A percentile compares a stretch with the other conserved stretches of the same genome.
Evolutionary conservation across 495 filamentous ascomycete genomes (phyloP).

Genomic region (Extremus antarcticus): DNA sequence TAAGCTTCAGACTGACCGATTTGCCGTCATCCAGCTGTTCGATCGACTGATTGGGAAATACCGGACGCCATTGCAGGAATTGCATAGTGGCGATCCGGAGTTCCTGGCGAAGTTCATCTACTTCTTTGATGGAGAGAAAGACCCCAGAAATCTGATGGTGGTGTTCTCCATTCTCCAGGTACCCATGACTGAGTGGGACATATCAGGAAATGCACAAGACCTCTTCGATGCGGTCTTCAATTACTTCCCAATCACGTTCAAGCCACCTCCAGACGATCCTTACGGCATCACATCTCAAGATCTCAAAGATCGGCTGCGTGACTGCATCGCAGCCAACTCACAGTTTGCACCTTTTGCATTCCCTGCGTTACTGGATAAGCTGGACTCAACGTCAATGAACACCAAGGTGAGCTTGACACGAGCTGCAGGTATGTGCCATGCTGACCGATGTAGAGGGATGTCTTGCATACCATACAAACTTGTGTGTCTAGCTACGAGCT

Average conservation of each 20-base stretch:
- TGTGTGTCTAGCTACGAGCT: slow-evolving; percentile 52
- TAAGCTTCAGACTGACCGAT: slow-evolving; percentile 52
- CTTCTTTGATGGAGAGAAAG: slow-evolving; percentile 65
- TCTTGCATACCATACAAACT: slow-evolving; percentile 52
- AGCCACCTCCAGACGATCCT: slow-evolving; percentile 63
- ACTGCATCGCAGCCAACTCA: slow-evolving; percentile 58
- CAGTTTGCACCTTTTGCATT: slow-evolving; percentile 60
- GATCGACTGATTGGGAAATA: slow-evolving; percentile 56
- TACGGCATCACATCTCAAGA: slow-evolving; percentile 67
- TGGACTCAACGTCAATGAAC: slow-evolving; percentile 63
- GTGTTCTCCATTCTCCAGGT: slow-evolving; percentile 64
- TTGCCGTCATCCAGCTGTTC: slow-evolving; percentile 52
- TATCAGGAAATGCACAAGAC: slow-evolving; percentile 46
- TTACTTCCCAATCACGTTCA: slow-evolving; percentile 71
- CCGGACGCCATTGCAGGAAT: slow-evolving; percentile 35
- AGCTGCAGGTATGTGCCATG: neutral
- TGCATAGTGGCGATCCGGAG: slow-evolving; percentile 27
- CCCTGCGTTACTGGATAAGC: slow-evolving; percentile 60
- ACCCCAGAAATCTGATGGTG: slow-evolving; percentile 67
- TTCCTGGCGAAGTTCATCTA: slow-evolving; percentile 55
- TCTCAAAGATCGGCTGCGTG: slow-evolving; percentile 56
- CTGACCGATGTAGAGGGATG: slow-evolving; percentile 50
- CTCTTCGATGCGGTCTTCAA: slow-evolving; percentile 67
- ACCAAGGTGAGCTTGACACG: slow-evolving; percentile 45
- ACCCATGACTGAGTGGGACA: slow-evolving; percentile 64